Evolutionary conservation across 1,284 basidiomycete genomes (phyloP).

Genomic region (Apiotrichum sp.): DNA sequence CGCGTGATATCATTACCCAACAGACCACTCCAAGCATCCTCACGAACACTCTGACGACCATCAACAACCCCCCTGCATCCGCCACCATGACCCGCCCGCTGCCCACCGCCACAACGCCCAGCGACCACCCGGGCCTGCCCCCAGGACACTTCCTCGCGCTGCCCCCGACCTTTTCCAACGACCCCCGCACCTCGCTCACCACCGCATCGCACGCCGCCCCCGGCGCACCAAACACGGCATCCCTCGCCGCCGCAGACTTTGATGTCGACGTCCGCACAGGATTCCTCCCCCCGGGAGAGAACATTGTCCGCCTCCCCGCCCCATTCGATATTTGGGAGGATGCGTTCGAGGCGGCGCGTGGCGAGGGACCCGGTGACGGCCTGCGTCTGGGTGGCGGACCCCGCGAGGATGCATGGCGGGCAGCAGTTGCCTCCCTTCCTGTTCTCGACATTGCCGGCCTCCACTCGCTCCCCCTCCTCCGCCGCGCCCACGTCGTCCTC

Average conservation of each 20-base stretch:
- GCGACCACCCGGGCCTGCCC: conserved; percentile 38
- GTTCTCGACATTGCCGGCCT: conserved; percentile 54
- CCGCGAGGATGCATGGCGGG: conserved; percentile 59
- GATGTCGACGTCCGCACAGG: conserved; percentile 88
- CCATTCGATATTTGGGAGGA: conserved; percentile 69
- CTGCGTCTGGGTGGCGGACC: conserved; percentile 56
- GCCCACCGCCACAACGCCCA: background rate
- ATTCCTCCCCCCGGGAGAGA: conserved; percentile 80
- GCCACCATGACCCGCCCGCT: too few species aligned
- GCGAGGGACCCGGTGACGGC: conserved; percentile 44
- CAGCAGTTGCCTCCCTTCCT: conserved; percentile 62
- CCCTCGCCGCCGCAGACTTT: conserved; percentile 86
- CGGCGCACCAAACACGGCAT: conserved; percentile 62
- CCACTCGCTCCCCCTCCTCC: conserved; percentile 59
- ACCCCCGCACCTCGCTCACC: conserved; percentile 29
- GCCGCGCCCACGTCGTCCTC: conserved; percentile 78
- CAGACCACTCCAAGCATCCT: too few species aligned
- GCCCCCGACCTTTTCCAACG: conserved; percentile 48
- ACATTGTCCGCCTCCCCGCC: conserved; percentile 58
- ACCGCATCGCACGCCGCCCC: conserved; percentile 35
- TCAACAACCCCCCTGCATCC: too few species aligned
- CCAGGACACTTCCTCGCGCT: conserved; percentile 62
- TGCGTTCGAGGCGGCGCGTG: conserved; percentile 50
- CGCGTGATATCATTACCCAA: too few species aligned
- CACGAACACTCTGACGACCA: too few species aligned